phyloP scores from a whole-genome alignment of 805 yeast species.

The Wickerhamomyces pijperi region DNA sequence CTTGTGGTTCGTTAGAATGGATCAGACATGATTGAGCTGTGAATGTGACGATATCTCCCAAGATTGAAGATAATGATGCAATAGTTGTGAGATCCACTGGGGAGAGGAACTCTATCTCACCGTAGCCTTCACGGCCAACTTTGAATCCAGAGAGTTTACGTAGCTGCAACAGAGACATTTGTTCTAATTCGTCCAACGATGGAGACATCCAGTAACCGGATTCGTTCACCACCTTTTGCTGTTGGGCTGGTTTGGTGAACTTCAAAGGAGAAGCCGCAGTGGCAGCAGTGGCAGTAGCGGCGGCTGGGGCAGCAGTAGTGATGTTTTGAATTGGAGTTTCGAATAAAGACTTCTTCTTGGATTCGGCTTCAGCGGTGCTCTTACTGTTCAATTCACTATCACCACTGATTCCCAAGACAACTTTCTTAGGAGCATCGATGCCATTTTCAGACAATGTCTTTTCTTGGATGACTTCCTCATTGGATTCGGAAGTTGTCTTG shows the following conservation, averaged over 20 bases:
- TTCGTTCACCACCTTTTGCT: slow-evolving; percentile 23
- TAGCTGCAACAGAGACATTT: slow-evolving; percentile 50
- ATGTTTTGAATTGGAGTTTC: no score
- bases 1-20: slow-evolving; percentile 65
- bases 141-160: slow-evolving; percentile 52
- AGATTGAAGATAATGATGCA: slow-evolving; percentile 47
- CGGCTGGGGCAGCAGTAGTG: neutral
- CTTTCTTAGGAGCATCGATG: no score
- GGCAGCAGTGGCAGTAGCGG: neutral
- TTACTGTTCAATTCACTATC: no score
- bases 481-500: neutral
- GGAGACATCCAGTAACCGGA: slow-evolving; percentile 89
- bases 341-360: no score
- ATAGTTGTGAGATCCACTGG: slow-evolving; percentile 78
- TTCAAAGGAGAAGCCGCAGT: neutral
- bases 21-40: slow-evolving; percentile 48
- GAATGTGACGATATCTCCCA: slow-evolving; percentile 57
- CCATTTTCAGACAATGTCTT: no score
- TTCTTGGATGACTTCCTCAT: no score
- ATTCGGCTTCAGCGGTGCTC: no score
- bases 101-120: slow-evolving; percentile 60
- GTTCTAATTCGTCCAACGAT: slow-evolving; percentile 47
- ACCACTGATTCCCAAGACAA: no score
- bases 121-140: slow-evolving; percentile 67
- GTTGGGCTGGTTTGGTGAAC: neutral